phyloP scores from a whole-genome alignment of 108 stramenopile genomes.

The Cyclostephanos invisitatus region DNA sequence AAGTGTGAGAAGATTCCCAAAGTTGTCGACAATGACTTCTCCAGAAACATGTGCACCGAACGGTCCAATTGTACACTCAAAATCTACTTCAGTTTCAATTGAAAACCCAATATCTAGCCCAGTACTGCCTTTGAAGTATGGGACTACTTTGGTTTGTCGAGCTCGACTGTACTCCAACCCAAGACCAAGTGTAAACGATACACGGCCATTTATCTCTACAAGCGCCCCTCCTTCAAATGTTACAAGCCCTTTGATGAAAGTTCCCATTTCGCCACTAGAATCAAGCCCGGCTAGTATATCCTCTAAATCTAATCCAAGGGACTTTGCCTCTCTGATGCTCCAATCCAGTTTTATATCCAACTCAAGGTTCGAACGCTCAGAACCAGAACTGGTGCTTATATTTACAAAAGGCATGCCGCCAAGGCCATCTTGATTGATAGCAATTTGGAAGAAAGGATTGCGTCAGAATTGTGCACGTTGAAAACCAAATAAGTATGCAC shows the following conservation, averaged over 20 bases:
- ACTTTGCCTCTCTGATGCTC: slow-evolving; percentile 11
- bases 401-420: slow-evolving; percentile 31
- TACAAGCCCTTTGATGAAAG: slow-evolving; percentile 15
- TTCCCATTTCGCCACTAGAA: slow-evolving; percentile 17
- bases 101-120: slow-evolving; percentile 27
- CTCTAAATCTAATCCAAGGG: slow-evolving; percentile 28
- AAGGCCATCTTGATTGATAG: slow-evolving; percentile 29
- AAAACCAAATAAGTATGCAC: slow-evolving; percentile 20
- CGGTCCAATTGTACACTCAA: slow-evolving; percentile 30
- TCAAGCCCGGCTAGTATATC: slow-evolving; percentile 26
- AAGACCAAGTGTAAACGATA: slow-evolving; percentile 28
- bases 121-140: slow-evolving; percentile 37
- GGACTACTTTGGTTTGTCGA: slow-evolving; percentile 11
- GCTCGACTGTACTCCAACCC: slow-evolving; percentile 23
- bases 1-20: slow-evolving; percentile 20
- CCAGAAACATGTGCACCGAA: slow-evolving; percentile 22
- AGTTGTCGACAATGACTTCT: slow-evolving; percentile 12
- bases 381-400: slow-evolving; percentile 3
- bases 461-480: neutral
- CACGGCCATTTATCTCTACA: slow-evolving; percentile 9
- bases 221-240: slow-evolving; percentile 17
- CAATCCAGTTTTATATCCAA: slow-evolving; percentile 19
- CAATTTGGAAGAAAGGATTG: slow-evolving; percentile 22
- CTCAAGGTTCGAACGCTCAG: slow-evolving; percentile 4
- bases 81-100: slow-evolving; percentile 14